Evolutionary conservation across 2,329 filamentous ascomycete genomes (phyloP).

Genomic region (Ophiostoma novo-ulmi): DNA sequence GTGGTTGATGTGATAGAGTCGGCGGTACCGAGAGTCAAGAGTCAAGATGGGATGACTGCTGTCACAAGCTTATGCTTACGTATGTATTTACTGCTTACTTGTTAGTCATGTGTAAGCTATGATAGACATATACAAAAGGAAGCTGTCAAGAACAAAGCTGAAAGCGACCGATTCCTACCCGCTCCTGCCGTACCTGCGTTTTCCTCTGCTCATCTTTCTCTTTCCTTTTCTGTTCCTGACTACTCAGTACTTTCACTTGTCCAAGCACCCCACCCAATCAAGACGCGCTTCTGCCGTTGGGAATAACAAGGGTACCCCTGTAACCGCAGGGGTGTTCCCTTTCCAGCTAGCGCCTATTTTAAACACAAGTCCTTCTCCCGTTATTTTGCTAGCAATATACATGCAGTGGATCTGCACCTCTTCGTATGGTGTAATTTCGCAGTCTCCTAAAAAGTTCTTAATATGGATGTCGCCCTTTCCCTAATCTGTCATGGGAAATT

Average conservation of each 20-base stretch:
- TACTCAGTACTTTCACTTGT: not conserved
- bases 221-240: not conserved
- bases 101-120: not conserved
- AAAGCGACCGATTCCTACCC: not conserved
- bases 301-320: not conserved
- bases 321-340: not conserved
- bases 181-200: not conserved
- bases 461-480: constrained; percentile 8
- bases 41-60: not conserved
- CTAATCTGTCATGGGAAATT: constrained; percentile 1
- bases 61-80: not conserved
- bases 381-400: not conserved
- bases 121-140: not conserved
- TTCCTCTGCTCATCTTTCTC: not conserved
- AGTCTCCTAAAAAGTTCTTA: not conserved
- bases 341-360: constrained; percentile 1
- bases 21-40: not conserved
- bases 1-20: not conserved
- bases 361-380: not conserved
- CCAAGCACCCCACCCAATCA: not conserved
- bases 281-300: not conserved
- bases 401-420: not conserved
- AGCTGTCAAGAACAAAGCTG: not conserved
- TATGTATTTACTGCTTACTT: not conserved
- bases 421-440: constrained; percentile 10